phyloP scores from a whole-genome alignment of 2,329 filamentous ascomycete genomes.

The Cordyceps farinosa region DNA sequence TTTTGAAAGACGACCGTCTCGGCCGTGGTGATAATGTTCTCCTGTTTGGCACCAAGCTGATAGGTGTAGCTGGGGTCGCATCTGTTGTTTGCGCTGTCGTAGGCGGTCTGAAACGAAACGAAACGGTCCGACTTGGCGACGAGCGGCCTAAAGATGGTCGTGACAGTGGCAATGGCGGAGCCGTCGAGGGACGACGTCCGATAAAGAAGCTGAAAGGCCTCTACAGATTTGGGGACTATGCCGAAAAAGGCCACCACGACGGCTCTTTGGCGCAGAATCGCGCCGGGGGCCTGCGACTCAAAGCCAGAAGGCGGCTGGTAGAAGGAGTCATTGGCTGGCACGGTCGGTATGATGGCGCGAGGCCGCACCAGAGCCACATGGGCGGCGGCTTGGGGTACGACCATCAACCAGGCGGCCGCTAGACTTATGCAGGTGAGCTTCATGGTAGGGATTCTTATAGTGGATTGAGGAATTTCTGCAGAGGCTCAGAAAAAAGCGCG shows the following conservation, averaged over 20 bases:
- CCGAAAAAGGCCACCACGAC: not conserved
- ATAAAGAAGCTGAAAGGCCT: constrained; percentile 4
- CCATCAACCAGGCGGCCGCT: too few relatives aligned
- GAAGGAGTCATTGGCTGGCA: not conserved
- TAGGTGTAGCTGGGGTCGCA: constrained; percentile 15
- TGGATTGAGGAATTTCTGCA: too few relatives aligned
- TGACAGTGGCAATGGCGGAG: not conserved
- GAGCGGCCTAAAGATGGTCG: constrained; percentile 4
- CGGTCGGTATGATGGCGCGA: too few relatives aligned
- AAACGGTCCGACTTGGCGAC: not conserved
- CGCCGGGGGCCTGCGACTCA: not conserved
- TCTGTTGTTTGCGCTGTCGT: constrained; percentile 4
- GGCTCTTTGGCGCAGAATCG: not conserved
- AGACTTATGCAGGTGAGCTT: too few relatives aligned
- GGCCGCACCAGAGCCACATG: too few relatives aligned
- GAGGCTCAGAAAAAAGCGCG: too few relatives aligned
- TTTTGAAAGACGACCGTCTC: not conserved
- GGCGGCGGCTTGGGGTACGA: too few relatives aligned
- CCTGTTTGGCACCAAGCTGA: not conserved
- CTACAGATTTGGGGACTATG: not conserved
- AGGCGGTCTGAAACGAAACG: constrained; percentile 2
- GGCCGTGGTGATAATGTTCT: not conserved
- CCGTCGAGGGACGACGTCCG: not conserved
- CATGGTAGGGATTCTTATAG: too few relatives aligned
- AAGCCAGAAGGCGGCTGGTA: constrained; percentile 3